Conservation (phyloP, 2,329 filamentous ascomycete genomes). For the Grosmannia clavigera region DNA sequence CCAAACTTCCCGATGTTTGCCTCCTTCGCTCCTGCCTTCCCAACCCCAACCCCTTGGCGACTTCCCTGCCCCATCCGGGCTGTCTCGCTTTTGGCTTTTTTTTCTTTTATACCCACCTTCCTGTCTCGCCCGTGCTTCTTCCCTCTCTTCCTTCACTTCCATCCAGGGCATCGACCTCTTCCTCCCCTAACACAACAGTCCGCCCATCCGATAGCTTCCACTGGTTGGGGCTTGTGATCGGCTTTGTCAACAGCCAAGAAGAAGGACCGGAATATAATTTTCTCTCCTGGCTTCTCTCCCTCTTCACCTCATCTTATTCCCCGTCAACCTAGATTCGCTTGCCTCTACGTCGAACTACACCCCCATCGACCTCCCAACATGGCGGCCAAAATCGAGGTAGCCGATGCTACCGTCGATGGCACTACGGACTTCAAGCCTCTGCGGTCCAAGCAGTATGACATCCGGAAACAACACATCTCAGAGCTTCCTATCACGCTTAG, state of each 20-base stretch:
- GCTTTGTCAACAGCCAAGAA: neutral
- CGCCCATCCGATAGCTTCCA: neutral
- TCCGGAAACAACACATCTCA: conserved; percentile 70
- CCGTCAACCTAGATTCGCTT: neutral
- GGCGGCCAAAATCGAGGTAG: conserved; percentile 25
- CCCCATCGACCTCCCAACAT: conserved; percentile 13
- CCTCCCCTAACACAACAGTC: neutral
- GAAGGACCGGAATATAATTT: neutral
- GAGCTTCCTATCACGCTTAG: conserved; percentile 66
- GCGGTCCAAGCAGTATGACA: conserved; percentile 35
- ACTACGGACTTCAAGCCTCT: conserved; percentile 43
- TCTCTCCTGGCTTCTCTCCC: neutral
- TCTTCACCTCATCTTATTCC: neutral
- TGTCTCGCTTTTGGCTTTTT: neutral
- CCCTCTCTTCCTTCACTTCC: neutral
- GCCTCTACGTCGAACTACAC: neutral
- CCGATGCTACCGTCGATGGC: conserved; percentile 34
- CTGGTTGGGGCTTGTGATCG: conserved; percentile 2
- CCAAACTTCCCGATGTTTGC: neutral
- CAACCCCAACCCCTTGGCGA: neutral
- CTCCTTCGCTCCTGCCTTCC: neutral
- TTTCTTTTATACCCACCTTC: neutral
- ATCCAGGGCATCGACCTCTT: neutral
- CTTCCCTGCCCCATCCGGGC: conserved; percentile 1
- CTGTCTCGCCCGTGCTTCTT: neutral